phyloP scores from a whole-genome alignment of 1,284 basidiomycete genomes.

The Dichomitus squalens region DNA sequence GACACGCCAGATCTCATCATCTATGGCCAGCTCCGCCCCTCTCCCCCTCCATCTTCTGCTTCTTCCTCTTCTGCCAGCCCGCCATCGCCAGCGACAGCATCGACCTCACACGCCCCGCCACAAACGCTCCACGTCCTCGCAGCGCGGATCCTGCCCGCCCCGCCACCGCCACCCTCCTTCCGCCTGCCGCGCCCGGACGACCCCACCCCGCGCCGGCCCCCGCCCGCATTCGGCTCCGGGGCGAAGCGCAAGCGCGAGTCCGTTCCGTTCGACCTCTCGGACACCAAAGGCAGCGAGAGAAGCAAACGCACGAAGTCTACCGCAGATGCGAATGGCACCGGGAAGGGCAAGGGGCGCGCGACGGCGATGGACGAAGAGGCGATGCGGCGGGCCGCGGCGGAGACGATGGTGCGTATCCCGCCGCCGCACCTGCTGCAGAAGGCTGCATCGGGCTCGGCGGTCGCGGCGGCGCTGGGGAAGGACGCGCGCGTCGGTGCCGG shows the following conservation, averaged over 20 bases:
- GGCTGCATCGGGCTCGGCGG: not conserved
- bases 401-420: too few species aligned
- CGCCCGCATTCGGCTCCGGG: constrained; percentile 35
- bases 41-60: constrained; percentile 5
- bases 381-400: constrained; percentile 33
- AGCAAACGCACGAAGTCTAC: constrained; percentile 25
- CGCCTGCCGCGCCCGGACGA: constrained; percentile 73
- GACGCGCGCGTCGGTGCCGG: constrained; percentile 19
- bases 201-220: constrained; percentile 70
- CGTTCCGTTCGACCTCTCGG: constrained; percentile 15
- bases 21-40: constrained; percentile 51
- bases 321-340: too few species aligned
- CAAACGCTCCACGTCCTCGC: constrained; percentile 50
- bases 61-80: constrained; percentile 12
- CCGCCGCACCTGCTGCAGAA: constrained; percentile 37
- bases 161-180: constrained; percentile 34
- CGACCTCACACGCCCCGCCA: constrained; percentile 29
- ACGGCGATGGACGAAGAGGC: constrained; percentile 30
- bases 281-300: constrained; percentile 4
- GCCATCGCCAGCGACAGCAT: constrained; percentile 13
- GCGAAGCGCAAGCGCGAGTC: constrained; percentile 32
- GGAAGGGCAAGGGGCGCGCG: constrained; percentile 25
- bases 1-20: constrained; percentile 71
- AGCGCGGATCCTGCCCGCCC: constrained; percentile 54
- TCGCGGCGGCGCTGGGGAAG: constrained; percentile 19